Conservation (phyloP, 345 rosid genomes). For the Hibiscus tridactylites region DNA sequence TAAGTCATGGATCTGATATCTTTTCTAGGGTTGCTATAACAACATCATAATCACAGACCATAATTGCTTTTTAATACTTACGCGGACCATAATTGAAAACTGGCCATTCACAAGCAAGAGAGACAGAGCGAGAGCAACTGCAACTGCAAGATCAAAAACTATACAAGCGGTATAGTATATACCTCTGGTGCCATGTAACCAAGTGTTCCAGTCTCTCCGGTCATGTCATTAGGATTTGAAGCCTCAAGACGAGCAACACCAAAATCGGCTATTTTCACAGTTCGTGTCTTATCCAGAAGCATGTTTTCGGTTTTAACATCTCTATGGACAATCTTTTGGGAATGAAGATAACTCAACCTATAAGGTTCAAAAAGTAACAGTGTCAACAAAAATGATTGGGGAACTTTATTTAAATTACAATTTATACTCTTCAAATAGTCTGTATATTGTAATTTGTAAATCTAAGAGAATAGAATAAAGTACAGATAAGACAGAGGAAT, state of each 20-base stretch:
- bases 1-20: background rate
- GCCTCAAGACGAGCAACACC: slow-evolving; percentile 99
- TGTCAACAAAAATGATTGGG: background rate
- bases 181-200: slow-evolving; percentile 99
- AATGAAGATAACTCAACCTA: slow-evolving; percentile 90
- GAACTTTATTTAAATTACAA: background rate
- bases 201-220: slow-evolving; percentile 98
- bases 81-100: background rate
- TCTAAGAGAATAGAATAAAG: background rate
- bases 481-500: slow-evolving; percentile 12
- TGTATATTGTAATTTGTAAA: background rate
- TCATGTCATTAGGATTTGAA: slow-evolving; percentile 96
- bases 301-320: slow-evolving; percentile 98
- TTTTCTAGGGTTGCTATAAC: background rate
- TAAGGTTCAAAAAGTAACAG: background rate
- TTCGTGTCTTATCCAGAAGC: slow-evolving; percentile 83
- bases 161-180: background rate
- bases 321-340: slow-evolving; percentile 85
- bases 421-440: background rate
- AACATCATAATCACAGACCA: background rate
- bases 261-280: slow-evolving; percentile 86
- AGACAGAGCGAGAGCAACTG: background rate
- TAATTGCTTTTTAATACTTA: background rate
- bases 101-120: background rate
- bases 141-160: background rate